Conservation (phyloP, 2,329 filamentous ascomycete genomes). For the Juglanconis juglandina region DNA sequence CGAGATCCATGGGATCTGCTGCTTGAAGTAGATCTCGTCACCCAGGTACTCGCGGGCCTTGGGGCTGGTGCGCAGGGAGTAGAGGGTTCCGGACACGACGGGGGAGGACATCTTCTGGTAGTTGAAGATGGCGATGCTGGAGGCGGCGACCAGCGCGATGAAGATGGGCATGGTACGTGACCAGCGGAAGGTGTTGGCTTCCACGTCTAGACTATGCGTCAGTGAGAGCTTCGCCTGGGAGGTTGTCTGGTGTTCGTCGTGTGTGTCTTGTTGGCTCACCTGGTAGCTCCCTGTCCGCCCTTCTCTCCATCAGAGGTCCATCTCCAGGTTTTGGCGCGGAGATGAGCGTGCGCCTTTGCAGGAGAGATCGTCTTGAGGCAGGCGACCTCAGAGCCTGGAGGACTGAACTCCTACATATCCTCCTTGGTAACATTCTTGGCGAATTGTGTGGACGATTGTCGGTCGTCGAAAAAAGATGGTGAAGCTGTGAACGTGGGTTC, state of each 20-base stretch:
- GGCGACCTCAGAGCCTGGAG: conserved; percentile 7
- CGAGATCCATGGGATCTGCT: conserved; percentile 77
- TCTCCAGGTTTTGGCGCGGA: conserved; percentile 57
- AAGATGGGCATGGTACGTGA: conserved; percentile 77
- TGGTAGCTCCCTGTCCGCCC: conserved; percentile 64
- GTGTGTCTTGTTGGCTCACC: conserved; percentile 37
- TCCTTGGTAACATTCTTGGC: conserved; percentile 14
- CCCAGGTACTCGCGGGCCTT: conserved; percentile 75
- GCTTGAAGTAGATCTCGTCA: conserved; percentile 79
- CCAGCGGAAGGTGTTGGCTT: conserved; percentile 56
- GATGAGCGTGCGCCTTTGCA: conserved; percentile 45
- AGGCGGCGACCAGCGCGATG: conserved; percentile 64
- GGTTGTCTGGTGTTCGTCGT: background rate
- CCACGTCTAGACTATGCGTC: conserved; percentile 33
- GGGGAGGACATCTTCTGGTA: conserved; percentile 94
- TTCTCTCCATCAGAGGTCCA: conserved; percentile 62
- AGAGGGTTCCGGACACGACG: conserved; percentile 82
- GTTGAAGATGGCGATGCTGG: conserved; percentile 91
- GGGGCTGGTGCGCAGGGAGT: conserved; percentile 79
- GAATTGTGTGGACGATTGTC: background rate
- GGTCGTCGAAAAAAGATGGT: background rate
- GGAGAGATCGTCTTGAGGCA: conserved; percentile 13
- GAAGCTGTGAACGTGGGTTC: background rate
- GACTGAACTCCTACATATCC: conserved; percentile 15
- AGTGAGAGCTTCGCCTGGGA: background rate